Base-by-base conservation (phyloP, 2,329 filamentous ascomycete species). In the Penicillium polonicum region DNA sequence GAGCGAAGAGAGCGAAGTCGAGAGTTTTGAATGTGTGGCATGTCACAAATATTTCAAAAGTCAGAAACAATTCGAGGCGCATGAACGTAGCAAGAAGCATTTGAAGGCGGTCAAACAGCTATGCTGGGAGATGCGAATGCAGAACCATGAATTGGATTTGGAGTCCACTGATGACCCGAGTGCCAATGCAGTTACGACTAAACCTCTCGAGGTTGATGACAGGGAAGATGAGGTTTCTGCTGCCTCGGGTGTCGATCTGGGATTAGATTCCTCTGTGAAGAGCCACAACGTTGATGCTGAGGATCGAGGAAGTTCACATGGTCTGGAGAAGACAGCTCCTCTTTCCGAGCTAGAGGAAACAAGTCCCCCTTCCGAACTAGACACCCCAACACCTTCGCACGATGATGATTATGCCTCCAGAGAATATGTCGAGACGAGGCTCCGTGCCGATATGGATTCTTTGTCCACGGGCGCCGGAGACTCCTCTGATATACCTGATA, bases 81-180 rank as follows among this genome's bases (percentile, higher is more conserved):
- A 99, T 68, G 92, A 97, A 77, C 91, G 89, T 77, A 97, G 93
- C 80, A 99, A 96, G 74, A 99, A 97, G 76, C 94, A 99, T 69
- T 76, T 88, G 60, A 97, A 96, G 72, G 88, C 91, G 2, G 83
- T 97, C 7, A 88, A 92, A 64, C 85, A 92, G 60, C 76, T 99
- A 39, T 86, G 86, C 67, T 83, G 85, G 68, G 88, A 94, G 72
- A 96, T 99, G 92, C 85, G 83, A 65, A 86, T 88, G 65, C 90
- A 99, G 68, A 88, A 92, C 67, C 79, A 80, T 46, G 80, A 86
- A 48, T 73, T 65, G 44, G 57, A 70, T 55, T 29, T 73, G 48
- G 57, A 64, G 25, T 49, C 63, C 17, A 10, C 27, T 3, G 35
- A 44, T 33, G 41, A 29, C 10, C 13, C 17, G 21, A 42, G 29